These are phyloP conservation scores for Talaromyces trachyspermus DNA, from an alignment of 495 filamentous ascomycete species.

Conservation along the genomic window DNA sequence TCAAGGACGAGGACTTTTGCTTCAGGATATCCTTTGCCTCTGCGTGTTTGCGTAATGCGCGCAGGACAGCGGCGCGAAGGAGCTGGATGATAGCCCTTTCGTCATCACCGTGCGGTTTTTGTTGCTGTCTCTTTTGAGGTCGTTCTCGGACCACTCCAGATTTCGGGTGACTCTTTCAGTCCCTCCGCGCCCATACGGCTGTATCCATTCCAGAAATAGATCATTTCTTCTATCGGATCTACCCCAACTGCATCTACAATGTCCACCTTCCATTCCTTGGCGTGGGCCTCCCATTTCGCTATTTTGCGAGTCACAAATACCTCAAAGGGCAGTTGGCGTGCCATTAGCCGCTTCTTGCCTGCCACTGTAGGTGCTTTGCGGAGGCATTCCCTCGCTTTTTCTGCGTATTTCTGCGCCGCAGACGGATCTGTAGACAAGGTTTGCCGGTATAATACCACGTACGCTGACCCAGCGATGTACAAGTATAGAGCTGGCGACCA, in stretches of 20 bases:
- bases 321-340: slow-evolving; percentile 83
- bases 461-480: slow-evolving; percentile 72
- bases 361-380: slow-evolving; percentile 64
- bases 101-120: slow-evolving; percentile 60
- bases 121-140: slow-evolving; percentile 45
- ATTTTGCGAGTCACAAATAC: slow-evolving; percentile 79
- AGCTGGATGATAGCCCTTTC: slow-evolving; percentile 65
- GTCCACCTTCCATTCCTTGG: slow-evolving; percentile 57
- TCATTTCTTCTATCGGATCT: slow-evolving; percentile 84
- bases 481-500: slow-evolving; percentile 90
- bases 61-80: slow-evolving; percentile 57
- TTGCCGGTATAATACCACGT: slow-evolving; percentile 73
- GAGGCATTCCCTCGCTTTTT: slow-evolving; percentile 61
- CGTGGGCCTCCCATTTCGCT: slow-evolving; percentile 80
- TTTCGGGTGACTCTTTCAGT: slow-evolving; percentile 51
- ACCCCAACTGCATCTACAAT: slow-evolving; percentile 79
- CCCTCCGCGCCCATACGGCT: slow-evolving; percentile 66
- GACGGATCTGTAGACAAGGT: slow-evolving; percentile 36
- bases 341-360: slow-evolving; percentile 86
- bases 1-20: slow-evolving; percentile 56
- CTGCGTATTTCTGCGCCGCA: slow-evolving; percentile 46
- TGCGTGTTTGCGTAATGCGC: slow-evolving; percentile 51
- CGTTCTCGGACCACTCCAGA: slow-evolving; percentile 59
- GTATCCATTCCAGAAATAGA: slow-evolving; percentile 84
- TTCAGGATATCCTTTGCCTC: slow-evolving; percentile 60